Percentiles rank a stretch among this genome's conserved stretches.
These are phyloP conservation scores for Thelonectria olida DNA, from an alignment of 2,329 filamentous ascomycete species.

Conservation along the genomic window DNA sequence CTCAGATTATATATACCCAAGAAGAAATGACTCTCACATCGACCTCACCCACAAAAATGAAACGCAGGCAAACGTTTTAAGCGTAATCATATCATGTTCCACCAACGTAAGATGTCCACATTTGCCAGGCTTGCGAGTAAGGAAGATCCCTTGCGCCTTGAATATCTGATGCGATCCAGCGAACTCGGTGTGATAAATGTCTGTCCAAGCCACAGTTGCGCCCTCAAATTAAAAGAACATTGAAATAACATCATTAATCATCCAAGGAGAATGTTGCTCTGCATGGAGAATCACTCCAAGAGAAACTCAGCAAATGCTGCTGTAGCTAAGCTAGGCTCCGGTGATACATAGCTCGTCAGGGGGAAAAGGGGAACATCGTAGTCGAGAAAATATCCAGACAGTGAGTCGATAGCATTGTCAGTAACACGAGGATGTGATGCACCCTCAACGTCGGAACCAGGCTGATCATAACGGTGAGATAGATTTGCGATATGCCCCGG, in stretches of 20 bases:
- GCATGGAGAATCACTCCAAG: too few species aligned
- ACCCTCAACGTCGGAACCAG: not conserved
- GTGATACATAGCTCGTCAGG: not conserved
- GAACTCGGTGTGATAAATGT: not conserved
- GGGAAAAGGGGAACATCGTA: conserved; percentile 1
- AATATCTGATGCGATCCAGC: not conserved
- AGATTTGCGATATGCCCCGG: not conserved
- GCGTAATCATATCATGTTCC: not conserved
- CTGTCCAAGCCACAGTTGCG: not conserved
- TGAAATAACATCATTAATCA: not conserved
- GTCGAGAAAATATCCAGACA: conserved; percentile 2
- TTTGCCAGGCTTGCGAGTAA: not conserved
- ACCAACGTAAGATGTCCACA: not conserved
- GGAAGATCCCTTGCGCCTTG: not conserved
- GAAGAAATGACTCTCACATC: not conserved
- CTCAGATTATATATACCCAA: not conserved
- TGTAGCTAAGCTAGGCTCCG: not conserved
- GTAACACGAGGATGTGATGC: not conserved
- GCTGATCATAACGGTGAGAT: not conserved
- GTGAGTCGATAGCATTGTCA: not conserved
- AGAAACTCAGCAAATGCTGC: not conserved
- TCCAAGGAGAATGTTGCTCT: not conserved
- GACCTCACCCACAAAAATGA: not conserved
- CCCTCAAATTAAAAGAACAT: not conserved
- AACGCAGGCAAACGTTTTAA: not conserved